Conservation (phyloP, 1,139 yeast genomes). For the Suhomyces atakaporum region DNA sequence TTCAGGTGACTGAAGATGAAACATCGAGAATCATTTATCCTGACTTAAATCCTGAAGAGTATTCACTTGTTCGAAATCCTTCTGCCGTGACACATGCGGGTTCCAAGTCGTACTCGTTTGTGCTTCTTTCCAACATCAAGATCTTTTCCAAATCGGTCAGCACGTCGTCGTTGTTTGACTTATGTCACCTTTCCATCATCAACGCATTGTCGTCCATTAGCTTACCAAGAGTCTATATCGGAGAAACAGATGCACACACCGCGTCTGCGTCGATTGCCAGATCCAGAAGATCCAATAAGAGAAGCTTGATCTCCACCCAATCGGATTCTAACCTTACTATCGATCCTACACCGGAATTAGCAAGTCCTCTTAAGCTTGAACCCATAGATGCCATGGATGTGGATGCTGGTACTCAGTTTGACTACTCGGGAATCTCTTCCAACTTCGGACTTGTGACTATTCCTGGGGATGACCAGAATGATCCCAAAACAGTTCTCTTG, state of each 20-base stretch:
- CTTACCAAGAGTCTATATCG: slow-evolving; percentile 68
- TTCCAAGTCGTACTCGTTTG: slow-evolving; percentile 52
- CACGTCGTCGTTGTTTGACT: slow-evolving; percentile 59
- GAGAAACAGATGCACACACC: slow-evolving; percentile 34
- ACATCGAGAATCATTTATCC: slow-evolving; percentile 32
- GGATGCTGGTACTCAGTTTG: slow-evolving; percentile 11
- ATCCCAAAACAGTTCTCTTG: slow-evolving; percentile 40
- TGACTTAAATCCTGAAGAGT: slow-evolving; percentile 29
- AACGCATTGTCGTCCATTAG: slow-evolving; percentile 61
- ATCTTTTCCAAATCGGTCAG: slow-evolving; percentile 80
- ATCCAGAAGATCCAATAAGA: slow-evolving; percentile 47
- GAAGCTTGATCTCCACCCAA: slow-evolving; percentile 23
- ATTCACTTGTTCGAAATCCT: slow-evolving; percentile 18
- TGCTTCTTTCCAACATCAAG: slow-evolving; percentile 71
- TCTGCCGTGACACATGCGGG: slow-evolving; percentile 22
- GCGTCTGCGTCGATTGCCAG: slow-evolving; percentile 41
- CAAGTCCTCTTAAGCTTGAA: slow-evolving; percentile 36
- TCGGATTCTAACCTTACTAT: slow-evolving; percentile 32
- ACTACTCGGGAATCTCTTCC: slow-evolving; percentile 48
- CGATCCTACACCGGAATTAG: slow-evolving; percentile 28
- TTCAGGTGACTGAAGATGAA: slow-evolving; percentile 45
- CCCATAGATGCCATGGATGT: slow-evolving; percentile 19
- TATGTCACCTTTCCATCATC: slow-evolving; percentile 70
- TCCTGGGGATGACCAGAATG: slow-evolving; percentile 31
- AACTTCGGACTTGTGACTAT: slow-evolving; percentile 64